These are phyloP conservation scores for Mucuna pruriens DNA, from an alignment of 306 rosid genomes.

Conservation along the genomic window DNA sequence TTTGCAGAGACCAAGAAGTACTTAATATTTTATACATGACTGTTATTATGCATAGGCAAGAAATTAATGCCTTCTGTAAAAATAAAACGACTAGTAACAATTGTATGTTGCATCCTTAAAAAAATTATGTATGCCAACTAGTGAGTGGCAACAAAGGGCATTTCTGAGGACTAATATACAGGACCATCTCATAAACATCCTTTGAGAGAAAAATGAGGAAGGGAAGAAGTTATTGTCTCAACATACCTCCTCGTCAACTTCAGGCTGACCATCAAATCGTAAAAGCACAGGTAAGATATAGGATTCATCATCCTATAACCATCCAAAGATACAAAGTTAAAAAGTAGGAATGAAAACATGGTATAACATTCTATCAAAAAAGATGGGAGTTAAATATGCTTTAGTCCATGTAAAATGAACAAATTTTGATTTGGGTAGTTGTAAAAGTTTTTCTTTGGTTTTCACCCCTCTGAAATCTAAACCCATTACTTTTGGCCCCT, in stretches of 20 bases:
- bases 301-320: conserved; percentile 89
- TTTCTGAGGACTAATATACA: conserved; percentile 16
- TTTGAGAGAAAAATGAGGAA: conserved; percentile 18
- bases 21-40: background rate
- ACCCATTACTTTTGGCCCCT: background rate
- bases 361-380: background rate
- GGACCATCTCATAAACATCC: conserved; percentile 16
- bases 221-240: conserved; percentile 32
- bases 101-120: conserved; percentile 20
- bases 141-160: conserved; percentile 26
- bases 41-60: background rate
- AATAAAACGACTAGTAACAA: conserved; percentile 19
- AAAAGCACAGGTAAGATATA: conserved; percentile 93
- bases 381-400: background rate
- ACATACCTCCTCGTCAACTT: conserved; percentile 93
- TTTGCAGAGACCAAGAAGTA: conserved; percentile 5
- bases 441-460: background rate
- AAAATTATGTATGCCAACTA: conserved; percentile 23
- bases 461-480: background rate
- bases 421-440: background rate
- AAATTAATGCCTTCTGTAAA: background rate
- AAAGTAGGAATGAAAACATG: background rate
- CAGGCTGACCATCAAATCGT: conserved; percentile 93
- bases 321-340: conserved; percentile 48
- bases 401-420: background rate